Evolutionary conservation across 352 stramenopile species (phyloP).

Genomic region (Phytophthora pinifolia): DNA sequence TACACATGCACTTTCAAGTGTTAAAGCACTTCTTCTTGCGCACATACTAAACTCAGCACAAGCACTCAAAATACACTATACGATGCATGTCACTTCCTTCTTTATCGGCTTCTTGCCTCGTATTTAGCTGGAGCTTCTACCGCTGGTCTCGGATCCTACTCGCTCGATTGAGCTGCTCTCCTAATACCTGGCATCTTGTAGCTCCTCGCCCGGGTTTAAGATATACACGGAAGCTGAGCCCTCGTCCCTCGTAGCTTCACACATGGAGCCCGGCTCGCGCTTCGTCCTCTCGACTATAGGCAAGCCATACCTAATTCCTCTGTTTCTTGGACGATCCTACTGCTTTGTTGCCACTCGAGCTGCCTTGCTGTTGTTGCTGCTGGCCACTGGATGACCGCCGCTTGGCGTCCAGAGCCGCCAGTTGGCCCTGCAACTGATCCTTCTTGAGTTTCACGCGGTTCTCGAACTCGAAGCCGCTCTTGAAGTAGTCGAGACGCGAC

Average conservation of each 20-base stretch:
- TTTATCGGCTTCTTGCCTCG: conserved; percentile 27
- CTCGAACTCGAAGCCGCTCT: conserved; percentile 91
- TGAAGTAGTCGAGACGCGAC: conserved; percentile 90
- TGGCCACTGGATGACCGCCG: conserved; percentile 50
- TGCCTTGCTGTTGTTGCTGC: conserved; percentile 35
- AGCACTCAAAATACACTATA: conserved; percentile 24
- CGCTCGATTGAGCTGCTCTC: conserved; percentile 16
- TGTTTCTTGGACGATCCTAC: conserved; percentile 63
- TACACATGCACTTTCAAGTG: conserved; percentile 66
- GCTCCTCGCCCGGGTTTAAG: conserved; percentile 7
- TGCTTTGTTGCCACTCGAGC: conserved; percentile 36
- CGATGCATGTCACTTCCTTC: conserved; percentile 24
- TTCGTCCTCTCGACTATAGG: conserved; percentile 12
- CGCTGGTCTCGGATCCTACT: conserved; percentile 15
- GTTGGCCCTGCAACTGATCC: conserved; percentile 83
- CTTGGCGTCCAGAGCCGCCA: conserved; percentile 80
- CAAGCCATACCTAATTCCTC: conserved; percentile 56
- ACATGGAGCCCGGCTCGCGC: conserved; percentile 11
- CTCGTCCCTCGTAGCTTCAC: conserved; percentile 13
- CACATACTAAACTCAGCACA: conserved; percentile 54
- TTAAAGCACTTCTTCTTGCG: conserved; percentile 82
- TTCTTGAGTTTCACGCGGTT: conserved; percentile 91
- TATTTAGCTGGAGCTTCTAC: conserved; percentile 23
- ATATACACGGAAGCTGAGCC: conserved; percentile 27
- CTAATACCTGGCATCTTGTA: conserved; percentile 11